Conservation (phyloP, 164 flowering plant species). For the Vitis rotundifolia region DNA sequence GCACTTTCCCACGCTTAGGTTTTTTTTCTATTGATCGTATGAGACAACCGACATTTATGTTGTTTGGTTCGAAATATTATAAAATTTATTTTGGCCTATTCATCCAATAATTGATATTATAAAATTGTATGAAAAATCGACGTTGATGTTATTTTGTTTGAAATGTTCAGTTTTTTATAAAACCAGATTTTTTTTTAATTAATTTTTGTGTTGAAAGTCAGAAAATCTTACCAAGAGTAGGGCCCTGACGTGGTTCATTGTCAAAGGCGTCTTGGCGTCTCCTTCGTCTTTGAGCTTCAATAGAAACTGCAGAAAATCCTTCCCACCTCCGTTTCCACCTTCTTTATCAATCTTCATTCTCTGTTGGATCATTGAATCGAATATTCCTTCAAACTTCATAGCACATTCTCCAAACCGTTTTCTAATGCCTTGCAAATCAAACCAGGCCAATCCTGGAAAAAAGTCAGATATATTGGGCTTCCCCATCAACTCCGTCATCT, state of each 20-base stretch:
- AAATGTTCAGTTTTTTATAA: too few species aligned
- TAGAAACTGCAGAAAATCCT: constrained; percentile 44
- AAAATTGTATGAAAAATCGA: too few species aligned
- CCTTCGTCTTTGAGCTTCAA: constrained; percentile 34
- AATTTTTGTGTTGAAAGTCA: not conserved
- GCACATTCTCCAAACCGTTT: constrained; percentile 24
- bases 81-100: too few species aligned
- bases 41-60: too few species aligned
- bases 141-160: too few species aligned
- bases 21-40: too few species aligned
- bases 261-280: constrained; percentile 28
- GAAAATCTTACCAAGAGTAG: constrained; percentile 19
- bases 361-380: constrained; percentile 36
- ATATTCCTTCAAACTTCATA: constrained; percentile 34
- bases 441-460: constrained; percentile 40
- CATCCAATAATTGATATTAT: too few species aligned
- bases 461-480: constrained; percentile 59
- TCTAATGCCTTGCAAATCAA: constrained; percentile 50
- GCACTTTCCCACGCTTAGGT: too few species aligned
- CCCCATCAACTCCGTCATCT: constrained; percentile 36
- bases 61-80: too few species aligned
- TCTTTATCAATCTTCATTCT: constrained; percentile 25
- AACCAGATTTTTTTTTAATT: too few species aligned
- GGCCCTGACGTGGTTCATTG: constrained; percentile 24
- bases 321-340: not conserved